Evolutionary conservation across 163 green algal genomes (phyloP).

Genomic region (Scenedesmus sp.): DNA sequence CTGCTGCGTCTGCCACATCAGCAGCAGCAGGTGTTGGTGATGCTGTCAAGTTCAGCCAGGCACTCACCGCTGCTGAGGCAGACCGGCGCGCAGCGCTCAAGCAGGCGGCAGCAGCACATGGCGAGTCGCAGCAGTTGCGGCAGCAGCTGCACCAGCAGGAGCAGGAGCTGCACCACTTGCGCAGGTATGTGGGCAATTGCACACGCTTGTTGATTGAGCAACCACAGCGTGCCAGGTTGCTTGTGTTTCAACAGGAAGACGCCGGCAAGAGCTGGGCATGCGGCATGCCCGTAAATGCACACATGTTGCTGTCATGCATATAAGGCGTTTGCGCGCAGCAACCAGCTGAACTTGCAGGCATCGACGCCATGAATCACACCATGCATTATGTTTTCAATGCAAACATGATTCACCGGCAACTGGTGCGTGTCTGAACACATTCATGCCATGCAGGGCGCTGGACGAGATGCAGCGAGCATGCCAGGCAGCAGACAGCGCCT

Average conservation of each 20-base stretch:
- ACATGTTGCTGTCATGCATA: neutral
- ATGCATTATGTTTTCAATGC: neutral
- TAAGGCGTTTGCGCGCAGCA: neutral
- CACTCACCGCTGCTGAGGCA: conserved; percentile 10
- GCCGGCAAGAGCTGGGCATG: neutral
- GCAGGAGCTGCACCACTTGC: conserved; percentile 44
- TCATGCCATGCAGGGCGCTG: conserved; percentile 4
- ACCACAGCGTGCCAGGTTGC: too few species aligned
- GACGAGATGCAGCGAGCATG: conserved; percentile 15
- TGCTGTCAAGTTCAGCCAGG: conserved; percentile 22
- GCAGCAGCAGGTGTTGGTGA: neutral
- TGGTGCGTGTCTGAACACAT: too few species aligned
- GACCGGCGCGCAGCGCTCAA: conserved; percentile 9
- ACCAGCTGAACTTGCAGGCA: neutral
- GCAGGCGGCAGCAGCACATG: neutral
- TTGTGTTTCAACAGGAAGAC: neutral
- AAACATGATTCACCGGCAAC: too few species aligned
- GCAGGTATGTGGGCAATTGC: conserved; percentile 16
- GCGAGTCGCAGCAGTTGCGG: neutral
- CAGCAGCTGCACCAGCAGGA: conserved; percentile 41
- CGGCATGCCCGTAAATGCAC: neutral
- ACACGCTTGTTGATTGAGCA: too few species aligned
- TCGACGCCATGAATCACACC: neutral
- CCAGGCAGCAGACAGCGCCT: neutral
- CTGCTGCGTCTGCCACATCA: neutral